Percentiles rank a stretch among this genome's conserved stretches.
Conservation (phyloP, 2,329 filamentous ascomycete genomes). For the Hypoxylon rubiginosum region DNA sequence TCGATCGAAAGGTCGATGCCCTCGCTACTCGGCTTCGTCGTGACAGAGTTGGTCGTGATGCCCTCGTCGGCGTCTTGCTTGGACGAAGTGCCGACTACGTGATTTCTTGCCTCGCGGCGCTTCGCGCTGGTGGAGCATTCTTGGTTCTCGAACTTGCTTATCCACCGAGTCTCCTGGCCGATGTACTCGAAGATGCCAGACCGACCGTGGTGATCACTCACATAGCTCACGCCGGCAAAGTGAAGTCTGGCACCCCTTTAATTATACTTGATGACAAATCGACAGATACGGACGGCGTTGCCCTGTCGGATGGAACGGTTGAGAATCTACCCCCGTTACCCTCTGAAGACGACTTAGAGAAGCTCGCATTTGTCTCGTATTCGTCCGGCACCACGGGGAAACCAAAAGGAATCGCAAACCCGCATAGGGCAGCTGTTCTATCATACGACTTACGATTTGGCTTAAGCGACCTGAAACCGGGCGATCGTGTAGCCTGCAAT, state of each 20-base stretch:
- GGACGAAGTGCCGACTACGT: slow-evolving; percentile 84
- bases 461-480: slow-evolving; percentile 76
- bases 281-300: slow-evolving; percentile 45
- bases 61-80: slow-evolving; percentile 80
- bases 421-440: slow-evolving; percentile 78
- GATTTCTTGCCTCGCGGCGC: slow-evolving; percentile 81
- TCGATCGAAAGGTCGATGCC: slow-evolving; percentile 75
- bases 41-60: slow-evolving; percentile 79
- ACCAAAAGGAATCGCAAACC: slow-evolving; percentile 86
- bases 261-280: slow-evolving; percentile 72
- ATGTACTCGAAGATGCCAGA: slow-evolving; percentile 81
- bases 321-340: slow-evolving; percentile 65
- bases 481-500: slow-evolving; percentile 87
- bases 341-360: slow-evolving; percentile 76
- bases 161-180: slow-evolving; percentile 77
- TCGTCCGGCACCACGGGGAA: slow-evolving; percentile 80
- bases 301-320: slow-evolving; percentile 53
- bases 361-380: slow-evolving; percentile 84
- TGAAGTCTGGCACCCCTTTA: slow-evolving; percentile 73
- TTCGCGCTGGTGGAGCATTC: slow-evolving; percentile 84
- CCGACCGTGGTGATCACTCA: slow-evolving; percentile 80
- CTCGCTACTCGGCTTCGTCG: slow-evolving; percentile 74
- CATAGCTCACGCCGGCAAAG: slow-evolving; percentile 72
- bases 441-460: slow-evolving; percentile 81
- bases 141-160: slow-evolving; percentile 85